Base-by-base conservation (phyloP, 257 asterid species). In the Marsdenia floribunda region DNA sequence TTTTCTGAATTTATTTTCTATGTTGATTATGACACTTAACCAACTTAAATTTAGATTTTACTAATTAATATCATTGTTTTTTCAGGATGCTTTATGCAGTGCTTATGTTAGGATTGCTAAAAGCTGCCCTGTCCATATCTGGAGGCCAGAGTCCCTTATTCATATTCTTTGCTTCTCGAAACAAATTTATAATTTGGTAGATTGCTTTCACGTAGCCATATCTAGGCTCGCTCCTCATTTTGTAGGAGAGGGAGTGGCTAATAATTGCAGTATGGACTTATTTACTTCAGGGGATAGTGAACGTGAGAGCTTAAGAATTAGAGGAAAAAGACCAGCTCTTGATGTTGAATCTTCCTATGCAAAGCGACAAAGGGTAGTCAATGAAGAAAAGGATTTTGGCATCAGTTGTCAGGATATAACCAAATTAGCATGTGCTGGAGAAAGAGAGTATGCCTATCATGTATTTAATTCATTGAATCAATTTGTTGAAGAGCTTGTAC, bases 101-200 rank as follows among this genome's bases (percentile, higher is more conserved):
- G 93, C 93, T 54, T 94, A 92, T 83, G 81, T 85, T 77, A 90
- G 97, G 80, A 87, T 90, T 70, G 92, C 85, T 77, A 86, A 86
- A 80, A 71, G 78, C 58, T 94, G 97, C 80, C 90, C 97, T 57
- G 88, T 90, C 79, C 86, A 78, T 86, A 60, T 86, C 75, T 92
- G 99, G 99, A 92, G 79, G 86, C 99, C 97, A 15, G 97, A 94
- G 84, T 80, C 83, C 84, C 94, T 92, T 47, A 82, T 92, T 74
- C 70, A 64, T 80, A 66, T 90, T 83, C 96, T 94, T 86, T 80
- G 85, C 83, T 90, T 94, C 76, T 68, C 90, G 66, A 78, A 68
- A 73, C 85, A 92, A 65, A 37, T 26, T 78, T 76, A 69, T 40
- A 90, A 82, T 75, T 84, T 94, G 80, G 79, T 83, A 79, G 90